Base-by-base conservation (phyloP, 23 red algal genomes). In the Gracilaria caudata region DNA sequence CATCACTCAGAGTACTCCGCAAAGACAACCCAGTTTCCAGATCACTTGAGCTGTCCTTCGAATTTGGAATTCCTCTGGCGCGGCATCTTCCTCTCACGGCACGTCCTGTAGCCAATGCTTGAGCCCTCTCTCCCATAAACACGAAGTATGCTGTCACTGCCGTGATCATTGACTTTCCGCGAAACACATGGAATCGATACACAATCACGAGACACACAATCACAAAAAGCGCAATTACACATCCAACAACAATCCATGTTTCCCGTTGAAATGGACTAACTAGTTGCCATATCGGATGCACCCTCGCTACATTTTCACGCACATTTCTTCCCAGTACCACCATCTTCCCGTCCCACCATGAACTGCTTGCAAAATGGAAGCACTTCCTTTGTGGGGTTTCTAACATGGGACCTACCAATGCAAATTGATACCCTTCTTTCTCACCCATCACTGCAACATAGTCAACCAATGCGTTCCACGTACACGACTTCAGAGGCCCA, bases 111-210 rank as follows among this genome's bases (percentile, higher is more conserved):
- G 82, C 61, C 39, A 86, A 23, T n/a, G 82, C 82, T 10, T 21
- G 16, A 11, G 21, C 44, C 34, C 82, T 45, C 7, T 86, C 65
- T 33, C 82, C 82, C 39, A 68, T 68, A 33, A 86, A 40, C 7
- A 86, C 46, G 37, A 73, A 86, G 29, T 53, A 86, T 20, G 82
- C 82, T 7, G 65, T 86, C 17, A 86, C 46, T 33, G 82, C 82
- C 17, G 82, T 74, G 23, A 86, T 46, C 12, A 47, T 3, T 13
- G 70, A 75, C 70, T 75, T 75, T 25, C 70, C 38, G 0, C 28
- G 65, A 44, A 64, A 64, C 19, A 44, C 61, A 57, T 37, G 82
- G 46, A 72, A 55, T 34, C 63, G 60, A 29, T 56, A 68, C 28
- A 86, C 39, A 32, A 73, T 55, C 4, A 68, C 3, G 7, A 86